phyloP scores from a whole-genome alignment of 495 filamentous ascomycete genomes.

The Penicillium argentinense region DNA sequence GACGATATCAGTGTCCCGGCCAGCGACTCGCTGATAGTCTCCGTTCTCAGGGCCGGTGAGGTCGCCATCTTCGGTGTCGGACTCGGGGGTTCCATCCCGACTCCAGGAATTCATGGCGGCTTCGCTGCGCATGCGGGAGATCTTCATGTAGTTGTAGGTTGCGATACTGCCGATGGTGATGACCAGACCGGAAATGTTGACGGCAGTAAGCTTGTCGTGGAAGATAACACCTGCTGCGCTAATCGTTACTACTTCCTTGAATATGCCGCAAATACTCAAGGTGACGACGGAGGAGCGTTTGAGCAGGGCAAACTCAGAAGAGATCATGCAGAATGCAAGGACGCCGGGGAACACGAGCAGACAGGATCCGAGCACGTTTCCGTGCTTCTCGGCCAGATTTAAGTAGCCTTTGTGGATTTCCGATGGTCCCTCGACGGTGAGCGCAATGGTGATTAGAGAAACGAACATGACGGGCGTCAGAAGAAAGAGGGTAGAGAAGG shows the following conservation, averaged over 20 bases:
- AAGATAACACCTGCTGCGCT: slow-evolving; percentile 85
- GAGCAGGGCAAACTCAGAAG: slow-evolving; percentile 91
- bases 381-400: slow-evolving; percentile 63
- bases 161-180: slow-evolving; percentile 85
- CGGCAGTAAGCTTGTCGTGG: slow-evolving; percentile 80
- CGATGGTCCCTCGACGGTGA: slow-evolving; percentile 79
- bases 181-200: slow-evolving; percentile 86
- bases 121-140: slow-evolving; percentile 80
- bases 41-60: slow-evolving; percentile 22
- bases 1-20: slow-evolving; percentile 26
- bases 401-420: slow-evolving; percentile 62
- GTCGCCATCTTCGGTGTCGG: slow-evolving; percentile 34
- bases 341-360: slow-evolving; percentile 87
- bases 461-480: slow-evolving; percentile 96
- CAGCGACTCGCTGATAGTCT: slow-evolving; percentile 29
- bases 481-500: slow-evolving; percentile 96
- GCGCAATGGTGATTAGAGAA: slow-evolving; percentile 73
- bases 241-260: slow-evolving; percentile 99
- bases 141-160: slow-evolving; percentile 93
- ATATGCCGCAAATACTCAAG: slow-evolving; percentile 93
- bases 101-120: slow-evolving; percentile 40
- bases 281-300: slow-evolving; percentile 96
- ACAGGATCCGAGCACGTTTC: slow-evolving; percentile 50
- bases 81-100: slow-evolving; percentile 29
- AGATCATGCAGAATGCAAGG: slow-evolving; percentile 95